Conservation (phyloP, 495 filamentous ascomycete species). For the Xylaria longipes region DNA sequence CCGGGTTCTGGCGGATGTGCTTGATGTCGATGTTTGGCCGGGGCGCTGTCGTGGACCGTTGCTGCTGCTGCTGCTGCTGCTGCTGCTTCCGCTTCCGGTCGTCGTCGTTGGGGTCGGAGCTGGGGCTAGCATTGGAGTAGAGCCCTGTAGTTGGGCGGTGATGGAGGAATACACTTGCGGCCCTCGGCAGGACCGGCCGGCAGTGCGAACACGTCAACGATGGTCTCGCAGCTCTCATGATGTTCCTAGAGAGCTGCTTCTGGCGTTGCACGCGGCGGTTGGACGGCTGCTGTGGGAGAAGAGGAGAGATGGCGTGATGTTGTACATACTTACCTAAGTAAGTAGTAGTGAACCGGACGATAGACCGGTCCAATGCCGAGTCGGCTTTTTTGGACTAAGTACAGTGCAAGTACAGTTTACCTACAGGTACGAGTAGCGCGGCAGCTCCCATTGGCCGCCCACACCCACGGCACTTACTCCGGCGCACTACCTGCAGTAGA, state of each 20-base stretch:
- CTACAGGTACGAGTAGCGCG: too few species aligned
- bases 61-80: slow-evolving; percentile 5
- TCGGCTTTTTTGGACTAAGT: too few species aligned
- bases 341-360: too few species aligned
- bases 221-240: slow-evolving; percentile 30
- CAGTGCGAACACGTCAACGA: slow-evolving; percentile 35
- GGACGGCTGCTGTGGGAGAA: background rate
- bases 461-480: too few species aligned
- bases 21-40: slow-evolving; percentile 82
- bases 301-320: background rate
- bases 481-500: too few species aligned
- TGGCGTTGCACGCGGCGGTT: background rate
- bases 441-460: too few species aligned
- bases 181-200: slow-evolving; percentile 30
- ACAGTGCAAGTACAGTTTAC: too few species aligned
- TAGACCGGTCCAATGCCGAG: too few species aligned
- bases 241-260: slow-evolving; percentile 17
- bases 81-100: slow-evolving; percentile 11
- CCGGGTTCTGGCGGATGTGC: slow-evolving; percentile 82
- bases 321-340: too few species aligned
- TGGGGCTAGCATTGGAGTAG: slow-evolving; percentile 27
- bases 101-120: slow-evolving; percentile 18
- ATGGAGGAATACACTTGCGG: slow-evolving; percentile 12
- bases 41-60: slow-evolving; percentile 74
- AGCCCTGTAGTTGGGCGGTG: slow-evolving; percentile 26